Evolutionary conservation across 2,329 filamentous ascomycete genomes (phyloP).

Genomic region (Balansia obtecta): DNA sequence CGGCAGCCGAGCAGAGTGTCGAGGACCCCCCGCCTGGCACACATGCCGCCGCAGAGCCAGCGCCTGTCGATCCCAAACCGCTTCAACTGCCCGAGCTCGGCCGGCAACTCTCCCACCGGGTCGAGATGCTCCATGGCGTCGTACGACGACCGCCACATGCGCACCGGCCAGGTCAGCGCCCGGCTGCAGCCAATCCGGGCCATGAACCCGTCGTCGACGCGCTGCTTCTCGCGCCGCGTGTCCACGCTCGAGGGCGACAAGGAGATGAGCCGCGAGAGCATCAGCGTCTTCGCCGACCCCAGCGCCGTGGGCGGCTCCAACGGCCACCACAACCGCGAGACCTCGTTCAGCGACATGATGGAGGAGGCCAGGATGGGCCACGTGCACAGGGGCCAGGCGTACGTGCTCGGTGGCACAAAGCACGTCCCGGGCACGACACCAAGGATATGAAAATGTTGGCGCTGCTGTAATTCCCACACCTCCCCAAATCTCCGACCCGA

Average conservation of each 20-base stretch:
- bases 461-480: no score
- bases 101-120: slow-evolving; percentile 9
- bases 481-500: no score
- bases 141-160: slow-evolving; percentile 14
- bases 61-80: slow-evolving; percentile 23
- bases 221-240: slow-evolving; percentile 13
- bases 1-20: neutral
- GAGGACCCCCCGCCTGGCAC: neutral
- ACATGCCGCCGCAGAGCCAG: neutral
- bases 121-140: slow-evolving; percentile 12
- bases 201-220: slow-evolving; percentile 21
- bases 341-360: slow-evolving; percentile 43
- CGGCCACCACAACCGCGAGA: slow-evolving; percentile 19
- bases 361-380: slow-evolving; percentile 31
- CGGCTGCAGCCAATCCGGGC: slow-evolving; percentile 25
- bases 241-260: slow-evolving; percentile 24
- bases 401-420: slow-evolving; percentile 11
- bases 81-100: slow-evolving; percentile 22
- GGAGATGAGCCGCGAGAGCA: slow-evolving; percentile 35
- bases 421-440: slow-evolving; percentile 23
- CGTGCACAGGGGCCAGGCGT: slow-evolving; percentile 28
- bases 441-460: no score
- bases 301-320: slow-evolving; percentile 19
- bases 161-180: slow-evolving; percentile 16
- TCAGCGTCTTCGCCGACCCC: slow-evolving; percentile 40